These are phyloP conservation scores for Diplodia intermedia DNA, from an alignment of 2,329 filamentous ascomycete species.

Conservation along the genomic window DNA sequence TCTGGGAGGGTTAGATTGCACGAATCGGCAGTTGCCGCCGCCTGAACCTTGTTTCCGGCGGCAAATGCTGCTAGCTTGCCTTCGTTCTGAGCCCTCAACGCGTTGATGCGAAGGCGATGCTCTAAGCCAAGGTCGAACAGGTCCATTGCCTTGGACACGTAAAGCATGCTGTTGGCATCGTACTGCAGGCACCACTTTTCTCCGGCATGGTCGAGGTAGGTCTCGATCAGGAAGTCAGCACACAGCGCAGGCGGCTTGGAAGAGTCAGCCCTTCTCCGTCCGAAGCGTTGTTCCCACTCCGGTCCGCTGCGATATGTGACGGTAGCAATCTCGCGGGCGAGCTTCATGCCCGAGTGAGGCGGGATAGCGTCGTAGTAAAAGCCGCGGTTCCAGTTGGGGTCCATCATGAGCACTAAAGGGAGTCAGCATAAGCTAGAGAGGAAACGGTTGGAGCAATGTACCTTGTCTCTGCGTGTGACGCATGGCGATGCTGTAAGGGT, in stretches of 20 bases:
- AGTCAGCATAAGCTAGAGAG: conserved; percentile 9
- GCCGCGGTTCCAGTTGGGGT: conserved; percentile 93
- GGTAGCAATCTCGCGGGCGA: conserved; percentile 94
- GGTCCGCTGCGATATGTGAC: conserved; percentile 96
- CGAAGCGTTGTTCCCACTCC: conserved; percentile 97
- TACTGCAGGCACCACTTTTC: conserved; percentile 99
- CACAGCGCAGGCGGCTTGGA: conserved; percentile 90
- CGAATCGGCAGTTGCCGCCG: conserved; percentile 49
- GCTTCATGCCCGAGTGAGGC: conserved; percentile 96
- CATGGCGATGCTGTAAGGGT: conserved; percentile 99
- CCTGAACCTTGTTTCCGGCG: conserved; percentile 41
- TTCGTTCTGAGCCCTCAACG: conserved; percentile 68
- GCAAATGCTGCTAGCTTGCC: conserved; percentile 61
- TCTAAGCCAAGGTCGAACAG: conserved; percentile 86
- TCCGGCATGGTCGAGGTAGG: conserved; percentile 95
- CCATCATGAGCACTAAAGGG: conserved; percentile 86
- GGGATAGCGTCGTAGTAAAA: conserved; percentile 86
- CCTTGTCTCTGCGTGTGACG: conserved; percentile 91
- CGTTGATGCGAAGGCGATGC: conserved; percentile 68
- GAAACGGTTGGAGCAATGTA: conserved; percentile 36
- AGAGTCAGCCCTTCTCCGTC: conserved; percentile 82
- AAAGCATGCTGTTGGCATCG: conserved; percentile 92
- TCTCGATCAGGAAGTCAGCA: conserved; percentile 96
- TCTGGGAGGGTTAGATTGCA: conserved; percentile 86
- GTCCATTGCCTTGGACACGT: conserved; percentile 99